Conservation (phyloP, 331 rosid species). For the Cydonia oblonga region DNA sequence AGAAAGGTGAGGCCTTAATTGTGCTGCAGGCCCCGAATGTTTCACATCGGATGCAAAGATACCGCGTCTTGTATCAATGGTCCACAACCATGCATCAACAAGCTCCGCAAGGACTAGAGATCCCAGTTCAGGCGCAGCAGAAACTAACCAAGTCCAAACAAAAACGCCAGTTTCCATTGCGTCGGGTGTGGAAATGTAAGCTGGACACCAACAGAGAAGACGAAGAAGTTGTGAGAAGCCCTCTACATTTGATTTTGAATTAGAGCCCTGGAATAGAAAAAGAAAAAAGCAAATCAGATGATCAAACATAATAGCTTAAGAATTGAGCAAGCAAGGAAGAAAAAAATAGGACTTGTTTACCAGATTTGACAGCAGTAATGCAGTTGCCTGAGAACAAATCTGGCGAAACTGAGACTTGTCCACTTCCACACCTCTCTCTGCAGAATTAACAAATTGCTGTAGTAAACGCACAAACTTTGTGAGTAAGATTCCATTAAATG, state of each 20-base stretch:
- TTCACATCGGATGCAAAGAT: constrained; percentile 73
- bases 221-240: constrained; percentile 97
- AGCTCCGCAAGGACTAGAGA: constrained; percentile 93
- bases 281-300: constrained; percentile 21
- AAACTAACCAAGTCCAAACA: constrained; percentile 98
- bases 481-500: constrained; percentile 79
- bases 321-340: constrained; percentile 6
- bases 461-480: constrained; percentile 79
- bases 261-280: constrained; percentile 53
- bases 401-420: constrained; percentile 85
- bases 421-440: constrained; percentile 84
- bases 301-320: constrained; percentile 13
- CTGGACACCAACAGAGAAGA: constrained; percentile 99
- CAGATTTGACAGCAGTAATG: constrained; percentile 87
- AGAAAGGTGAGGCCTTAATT: constrained; percentile 77
- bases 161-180: constrained; percentile 97
- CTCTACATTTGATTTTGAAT: constrained; percentile 71
- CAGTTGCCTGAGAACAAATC: constrained; percentile 97
- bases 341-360: constrained; percentile 25
- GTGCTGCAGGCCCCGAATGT: constrained; percentile 83
- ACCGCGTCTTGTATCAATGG: constrained; percentile 90
- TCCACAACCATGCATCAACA: constrained; percentile 99
- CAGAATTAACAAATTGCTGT: constrained; percentile 78
- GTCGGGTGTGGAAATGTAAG: constrained; percentile 77
- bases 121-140: constrained; percentile 97